These are phyloP conservation scores for Saccharum hybrid DNA, from an alignment of 202 grass and related monocot genomes.

Conservation along the genomic window DNA sequence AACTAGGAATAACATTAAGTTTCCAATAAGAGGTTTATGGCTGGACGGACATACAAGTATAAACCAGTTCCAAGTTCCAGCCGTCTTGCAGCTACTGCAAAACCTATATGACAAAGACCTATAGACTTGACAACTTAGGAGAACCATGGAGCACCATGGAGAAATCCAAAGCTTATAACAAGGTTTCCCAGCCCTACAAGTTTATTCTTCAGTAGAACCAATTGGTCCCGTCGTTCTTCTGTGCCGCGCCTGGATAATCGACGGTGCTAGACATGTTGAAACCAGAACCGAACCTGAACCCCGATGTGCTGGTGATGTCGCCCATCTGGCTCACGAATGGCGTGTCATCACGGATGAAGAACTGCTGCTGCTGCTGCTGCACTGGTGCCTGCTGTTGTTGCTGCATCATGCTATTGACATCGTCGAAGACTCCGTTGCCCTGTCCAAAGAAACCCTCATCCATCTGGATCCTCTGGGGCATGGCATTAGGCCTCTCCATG, in stretches of 20 bases:
- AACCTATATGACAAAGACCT: conserved; percentile 65
- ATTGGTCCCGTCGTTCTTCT: conserved; percentile 56
- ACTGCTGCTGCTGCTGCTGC: conserved; percentile 64
- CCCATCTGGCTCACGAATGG: conserved; percentile 56
- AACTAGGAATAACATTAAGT: conserved; percentile 55
- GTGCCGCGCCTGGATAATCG: conserved; percentile 44
- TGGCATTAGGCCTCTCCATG: conserved; percentile 54
- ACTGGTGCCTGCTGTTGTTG: conserved; percentile 45
- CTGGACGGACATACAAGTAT: conserved; percentile 63
- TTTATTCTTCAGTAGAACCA: conserved; percentile 82
- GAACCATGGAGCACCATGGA: conserved; percentile 39
- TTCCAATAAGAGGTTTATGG: conserved; percentile 62
- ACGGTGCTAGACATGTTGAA: conserved; percentile 56
- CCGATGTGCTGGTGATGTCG: conserved; percentile 35
- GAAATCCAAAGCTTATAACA: conserved; percentile 51
- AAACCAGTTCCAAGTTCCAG: conserved; percentile 59
- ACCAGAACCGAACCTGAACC: conserved; percentile 58
- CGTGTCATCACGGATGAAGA: conserved; percentile 58
- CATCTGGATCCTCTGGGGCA: conserved; percentile 56
- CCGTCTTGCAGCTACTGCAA: conserved; percentile 62
- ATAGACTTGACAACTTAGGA: conserved; percentile 58
- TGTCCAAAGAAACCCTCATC: conserved; percentile 68
- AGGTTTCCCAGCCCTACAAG: conserved; percentile 46
- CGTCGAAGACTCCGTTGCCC: conserved; percentile 54
- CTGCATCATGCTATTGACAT: conserved; percentile 61